These are phyloP conservation scores for Truncatella angustata DNA, from an alignment of 2,329 filamentous ascomycete genomes.

Conservation along the genomic window DNA sequence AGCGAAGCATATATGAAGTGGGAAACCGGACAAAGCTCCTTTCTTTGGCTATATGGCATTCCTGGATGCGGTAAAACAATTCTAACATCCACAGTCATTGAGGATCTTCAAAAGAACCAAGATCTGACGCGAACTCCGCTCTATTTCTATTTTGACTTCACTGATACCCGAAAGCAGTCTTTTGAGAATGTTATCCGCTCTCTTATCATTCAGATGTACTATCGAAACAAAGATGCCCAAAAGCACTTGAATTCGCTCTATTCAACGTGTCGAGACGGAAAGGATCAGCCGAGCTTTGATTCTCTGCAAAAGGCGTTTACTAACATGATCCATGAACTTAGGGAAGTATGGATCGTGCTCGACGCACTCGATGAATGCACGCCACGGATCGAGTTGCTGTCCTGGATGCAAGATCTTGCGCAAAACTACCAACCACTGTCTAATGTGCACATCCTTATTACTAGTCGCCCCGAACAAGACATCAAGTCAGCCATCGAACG, in stretches of 20 bases:
- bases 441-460: slow-evolving; percentile 17
- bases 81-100: slow-evolving; percentile 34
- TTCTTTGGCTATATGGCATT: too few species aligned
- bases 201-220: slow-evolving; percentile 33
- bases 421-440: not conserved
- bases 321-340: slow-evolving; percentile 7
- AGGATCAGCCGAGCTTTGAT: too few species aligned
- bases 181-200: slow-evolving; percentile 33
- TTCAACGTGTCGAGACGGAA: slow-evolving; percentile 20
- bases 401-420: slow-evolving; percentile 14
- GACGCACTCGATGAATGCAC: slow-evolving; percentile 30
- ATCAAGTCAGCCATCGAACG: slow-evolving; percentile 18
- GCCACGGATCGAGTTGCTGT: slow-evolving; percentile 12
- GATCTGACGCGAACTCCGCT: slow-evolving; percentile 7
- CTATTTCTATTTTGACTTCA: slow-evolving; percentile 40
- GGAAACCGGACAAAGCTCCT: slow-evolving; percentile 26
- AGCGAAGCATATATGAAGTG: slow-evolving; percentile 25
- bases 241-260: slow-evolving; percentile 23
- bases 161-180: slow-evolving; percentile 32
- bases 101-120: slow-evolving; percentile 18
- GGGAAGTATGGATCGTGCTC: slow-evolving; percentile 23
- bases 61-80: slow-evolving; percentile 43
- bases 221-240: slow-evolving; percentile 16
- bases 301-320: too few species aligned
- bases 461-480: slow-evolving; percentile 25